Conservation (phyloP, 2,329 filamentous ascomycete species). For the Penicillium sp. region DNA sequence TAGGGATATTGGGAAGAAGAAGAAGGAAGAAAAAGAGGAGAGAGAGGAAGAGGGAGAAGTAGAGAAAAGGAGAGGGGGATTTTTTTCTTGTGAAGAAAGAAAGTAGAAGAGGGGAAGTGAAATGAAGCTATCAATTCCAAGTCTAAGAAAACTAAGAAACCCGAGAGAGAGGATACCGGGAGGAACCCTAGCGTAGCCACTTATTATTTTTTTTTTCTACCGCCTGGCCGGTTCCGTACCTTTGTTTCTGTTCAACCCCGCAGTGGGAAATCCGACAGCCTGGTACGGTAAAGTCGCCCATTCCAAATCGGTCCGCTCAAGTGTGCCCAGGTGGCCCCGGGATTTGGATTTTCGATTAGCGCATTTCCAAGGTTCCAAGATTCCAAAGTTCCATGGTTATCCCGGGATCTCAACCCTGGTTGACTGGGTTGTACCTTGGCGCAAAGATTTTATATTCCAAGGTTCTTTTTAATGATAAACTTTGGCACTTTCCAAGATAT, state of each 20-base stretch:
- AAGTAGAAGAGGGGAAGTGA: slow-evolving; percentile 3
- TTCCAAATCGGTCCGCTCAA: slow-evolving; percentile 1
- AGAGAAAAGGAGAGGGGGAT: too few species aligned
- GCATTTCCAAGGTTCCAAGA: not conserved
- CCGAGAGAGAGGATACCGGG: slow-evolving; percentile 20
- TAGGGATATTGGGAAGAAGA: not conserved
- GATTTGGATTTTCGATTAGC: not conserved
- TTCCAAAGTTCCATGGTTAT: too few species aligned
- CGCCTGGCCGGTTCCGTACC: slow-evolving; percentile 3
- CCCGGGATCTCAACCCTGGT: not conserved
- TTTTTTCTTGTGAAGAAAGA: not conserved
- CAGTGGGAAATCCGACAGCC: slow-evolving; percentile 5
- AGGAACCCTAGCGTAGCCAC: slow-evolving; percentile 6
- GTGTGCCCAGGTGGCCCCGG: not conserved
- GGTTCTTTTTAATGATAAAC: too few species aligned
- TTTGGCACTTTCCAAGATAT: too few species aligned
- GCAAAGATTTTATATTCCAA: too few species aligned
- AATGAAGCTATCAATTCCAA: slow-evolving; percentile 4
- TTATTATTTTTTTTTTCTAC: not conserved
- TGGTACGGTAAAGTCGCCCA: not conserved
- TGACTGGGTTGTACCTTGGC: not conserved
- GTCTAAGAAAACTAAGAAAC: slow-evolving; percentile 8
- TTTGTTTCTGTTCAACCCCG: not conserved
- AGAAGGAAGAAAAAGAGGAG: slow-evolving; percentile 1
- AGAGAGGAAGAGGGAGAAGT: not conserved